Conservation (phyloP, 1,284 basidiomycete species). For the Boletus smithii region DNA sequence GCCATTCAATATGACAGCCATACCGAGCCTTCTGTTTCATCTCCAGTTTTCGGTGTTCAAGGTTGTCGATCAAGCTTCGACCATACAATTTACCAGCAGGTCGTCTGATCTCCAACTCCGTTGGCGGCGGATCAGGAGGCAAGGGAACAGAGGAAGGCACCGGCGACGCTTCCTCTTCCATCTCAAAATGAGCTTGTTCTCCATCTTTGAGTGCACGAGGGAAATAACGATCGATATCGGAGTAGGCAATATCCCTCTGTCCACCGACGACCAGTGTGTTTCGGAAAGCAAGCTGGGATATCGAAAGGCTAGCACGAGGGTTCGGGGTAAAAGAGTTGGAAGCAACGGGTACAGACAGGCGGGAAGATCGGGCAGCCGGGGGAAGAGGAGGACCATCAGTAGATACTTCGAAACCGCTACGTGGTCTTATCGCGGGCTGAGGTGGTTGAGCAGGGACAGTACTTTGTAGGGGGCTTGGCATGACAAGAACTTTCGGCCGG, state of each 20-base stretch:
- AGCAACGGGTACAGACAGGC: conserved; percentile 44
- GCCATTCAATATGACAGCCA: conserved; percentile 14
- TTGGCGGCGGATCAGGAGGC: conserved; percentile 24
- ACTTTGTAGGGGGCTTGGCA: conserved; percentile 77
- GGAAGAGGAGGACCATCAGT: conserved; percentile 61
- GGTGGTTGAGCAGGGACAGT: conserved; percentile 34
- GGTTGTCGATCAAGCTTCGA: conserved; percentile 75
- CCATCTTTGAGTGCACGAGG: conserved; percentile 69
- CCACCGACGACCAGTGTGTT: conserved; percentile 68
- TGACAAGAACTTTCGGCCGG: conserved; percentile 78
- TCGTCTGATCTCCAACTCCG: conserved; percentile 36
- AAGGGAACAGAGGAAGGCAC: conserved; percentile 36
- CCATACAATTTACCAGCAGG: conserved; percentile 77
- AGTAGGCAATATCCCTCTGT: conserved; percentile 57
- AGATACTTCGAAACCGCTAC: conserved; percentile 60
- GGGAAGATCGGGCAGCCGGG: conserved; percentile 57
- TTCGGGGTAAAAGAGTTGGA: conserved; percentile 77
- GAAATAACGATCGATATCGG: conserved; percentile 55
- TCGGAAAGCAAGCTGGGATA: conserved; percentile 78
- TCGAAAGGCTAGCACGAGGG: conserved; percentile 62
- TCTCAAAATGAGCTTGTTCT: conserved; percentile 58
- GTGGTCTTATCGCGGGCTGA: conserved; percentile 33
- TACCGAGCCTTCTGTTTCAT: conserved; percentile 77
- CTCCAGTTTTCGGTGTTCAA: conserved; percentile 69
- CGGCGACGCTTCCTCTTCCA: conserved; percentile 41